Evolutionary conservation across 306 rosid species (phyloP).

Genomic region (Begonia loranthoides): DNA sequence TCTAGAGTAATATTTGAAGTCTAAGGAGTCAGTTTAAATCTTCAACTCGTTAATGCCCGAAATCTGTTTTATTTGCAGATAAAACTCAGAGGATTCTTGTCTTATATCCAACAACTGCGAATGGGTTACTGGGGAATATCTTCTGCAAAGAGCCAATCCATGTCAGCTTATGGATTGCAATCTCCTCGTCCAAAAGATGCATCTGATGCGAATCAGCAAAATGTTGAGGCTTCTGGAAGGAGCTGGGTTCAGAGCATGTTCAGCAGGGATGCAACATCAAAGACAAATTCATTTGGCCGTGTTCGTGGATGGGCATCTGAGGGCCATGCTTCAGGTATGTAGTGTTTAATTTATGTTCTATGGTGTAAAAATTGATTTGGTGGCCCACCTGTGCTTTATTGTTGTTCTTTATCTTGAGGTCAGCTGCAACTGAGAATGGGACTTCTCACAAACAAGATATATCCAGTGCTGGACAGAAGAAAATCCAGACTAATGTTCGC

Average conservation of each 20-base stretch:
- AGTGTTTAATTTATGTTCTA: not conserved
- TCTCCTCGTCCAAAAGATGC: conserved; percentile 73
- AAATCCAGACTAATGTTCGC: conserved; percentile 86
- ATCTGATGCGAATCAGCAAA: conserved; percentile 70
- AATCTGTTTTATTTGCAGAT: conserved; percentile 39
- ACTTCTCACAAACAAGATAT: conserved; percentile 64
- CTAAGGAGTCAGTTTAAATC: too few relatives aligned
- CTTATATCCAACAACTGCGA: conserved; percentile 72
- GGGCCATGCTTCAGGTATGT: conserved; percentile 43
- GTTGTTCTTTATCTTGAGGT: conserved; percentile 4
- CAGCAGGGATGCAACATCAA: conserved; percentile 60
- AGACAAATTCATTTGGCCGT: conserved; percentile 67
- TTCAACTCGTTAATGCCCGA: too few relatives aligned
- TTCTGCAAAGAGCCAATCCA: conserved; percentile 52
- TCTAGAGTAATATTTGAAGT: too few relatives aligned
- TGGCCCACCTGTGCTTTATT: not conserved
- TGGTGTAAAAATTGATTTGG: not conserved
- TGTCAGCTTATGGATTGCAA: conserved; percentile 47
- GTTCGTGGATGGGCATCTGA: conserved; percentile 88
- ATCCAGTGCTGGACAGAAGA: conserved; percentile 67
- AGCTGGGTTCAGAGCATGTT: conserved; percentile 99
- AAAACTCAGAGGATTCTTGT: conserved; percentile 82
- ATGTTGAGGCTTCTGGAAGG: conserved; percentile 90
- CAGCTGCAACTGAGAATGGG: conserved; percentile 58
- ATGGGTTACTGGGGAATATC: conserved; percentile 81